A percentile compares a stretch with the other conserved stretches of the same genome.
Conservation (phyloP, 1,284 basidiomycete species). For the Ganoderma lingzhi region DNA sequence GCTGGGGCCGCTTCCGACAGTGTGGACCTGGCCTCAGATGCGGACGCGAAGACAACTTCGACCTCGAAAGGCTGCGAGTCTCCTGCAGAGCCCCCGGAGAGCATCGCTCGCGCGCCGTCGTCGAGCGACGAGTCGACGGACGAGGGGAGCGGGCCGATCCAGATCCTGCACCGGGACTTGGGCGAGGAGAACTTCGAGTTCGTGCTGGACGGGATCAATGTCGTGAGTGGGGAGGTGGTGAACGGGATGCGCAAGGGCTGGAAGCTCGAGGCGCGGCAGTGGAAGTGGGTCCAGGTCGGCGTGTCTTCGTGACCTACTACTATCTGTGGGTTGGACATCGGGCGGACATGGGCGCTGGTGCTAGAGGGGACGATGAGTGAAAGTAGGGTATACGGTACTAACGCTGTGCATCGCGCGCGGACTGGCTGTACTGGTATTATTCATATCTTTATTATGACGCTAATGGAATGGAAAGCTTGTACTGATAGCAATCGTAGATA, state of each 20-base stretch:
- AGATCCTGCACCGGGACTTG: constrained; percentile 38
- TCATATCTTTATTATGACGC: constrained; percentile 27
- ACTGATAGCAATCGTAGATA: constrained; percentile 6
- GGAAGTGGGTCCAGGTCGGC: constrained; percentile 37
- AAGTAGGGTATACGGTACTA: neutral
- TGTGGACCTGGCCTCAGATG: neutral
- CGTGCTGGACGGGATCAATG: constrained; percentile 36
- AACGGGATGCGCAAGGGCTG: constrained; percentile 37
- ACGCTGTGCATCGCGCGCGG: neutral
- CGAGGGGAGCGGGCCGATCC: constrained; percentile 28
- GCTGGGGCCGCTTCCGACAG: neutral
- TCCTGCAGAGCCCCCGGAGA: neutral
- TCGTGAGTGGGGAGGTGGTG: constrained; percentile 33
- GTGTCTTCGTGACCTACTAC: constrained; percentile 21
- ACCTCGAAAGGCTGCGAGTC: neutral
- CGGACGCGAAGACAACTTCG: neutral
- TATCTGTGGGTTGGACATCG: neutral
- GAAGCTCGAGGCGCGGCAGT: constrained; percentile 36
- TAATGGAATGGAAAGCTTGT: constrained; percentile 20
- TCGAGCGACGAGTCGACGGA: constrained; percentile 27
- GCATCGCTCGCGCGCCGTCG: constrained; percentile 10
- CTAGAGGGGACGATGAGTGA: neutral
- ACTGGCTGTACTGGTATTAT: constrained; percentile 25
- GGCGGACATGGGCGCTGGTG: neutral
- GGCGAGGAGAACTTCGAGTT: constrained; percentile 40